phyloP scores from a whole-genome alignment of 164 flowering plant species.

The Saururus chinensis region DNA sequence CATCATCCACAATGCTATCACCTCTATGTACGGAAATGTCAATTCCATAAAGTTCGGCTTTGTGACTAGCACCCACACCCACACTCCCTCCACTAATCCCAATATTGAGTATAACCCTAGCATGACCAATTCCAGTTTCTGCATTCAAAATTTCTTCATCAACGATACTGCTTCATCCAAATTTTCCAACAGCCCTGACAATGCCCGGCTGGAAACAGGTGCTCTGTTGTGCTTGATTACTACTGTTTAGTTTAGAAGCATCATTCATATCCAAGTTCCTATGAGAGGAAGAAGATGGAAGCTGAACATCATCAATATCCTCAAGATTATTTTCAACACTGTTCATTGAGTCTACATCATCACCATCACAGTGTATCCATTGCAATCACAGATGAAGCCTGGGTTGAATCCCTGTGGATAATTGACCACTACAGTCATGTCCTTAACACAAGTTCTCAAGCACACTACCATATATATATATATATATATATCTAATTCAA shows the following conservation, averaged over 20 bases:
- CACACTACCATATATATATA: no score
- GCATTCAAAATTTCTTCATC: conserved; percentile 81
- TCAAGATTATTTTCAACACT: conserved; percentile 95
- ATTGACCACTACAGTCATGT: conserved; percentile 32
- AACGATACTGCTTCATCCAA: conserved; percentile 81
- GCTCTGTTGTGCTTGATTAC: conserved; percentile 95
- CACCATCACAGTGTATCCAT: conserved; percentile 77
- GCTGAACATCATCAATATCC: conserved; percentile 65
- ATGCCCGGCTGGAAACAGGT: conserved; percentile 55
- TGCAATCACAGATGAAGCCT: conserved; percentile 93
- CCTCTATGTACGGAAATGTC: conserved; percentile 67
- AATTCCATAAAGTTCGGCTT: conserved; percentile 93
- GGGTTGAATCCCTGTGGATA: conserved; percentile 71
- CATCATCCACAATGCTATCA: conserved; percentile 82
- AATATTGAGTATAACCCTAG: conserved; percentile 70
- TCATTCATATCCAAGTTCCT: conserved; percentile 58
- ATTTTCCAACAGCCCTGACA: conserved; percentile 50
- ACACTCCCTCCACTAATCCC: conserved; percentile 97
- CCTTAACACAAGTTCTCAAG: conserved; percentile 37
- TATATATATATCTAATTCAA: conserved; percentile 45
- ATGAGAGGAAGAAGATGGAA: conserved; percentile 46
- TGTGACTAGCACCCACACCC: conserved; percentile 98
- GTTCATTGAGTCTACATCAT: conserved; percentile 79
- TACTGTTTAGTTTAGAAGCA: conserved; percentile 69
- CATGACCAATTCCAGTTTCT: conserved; percentile 57